A percentile compares a stretch with the other conserved stretches of the same genome.
phyloP scores from a whole-genome alignment of 768 basidiomycete species.

The Boletus subparvulus region DNA sequence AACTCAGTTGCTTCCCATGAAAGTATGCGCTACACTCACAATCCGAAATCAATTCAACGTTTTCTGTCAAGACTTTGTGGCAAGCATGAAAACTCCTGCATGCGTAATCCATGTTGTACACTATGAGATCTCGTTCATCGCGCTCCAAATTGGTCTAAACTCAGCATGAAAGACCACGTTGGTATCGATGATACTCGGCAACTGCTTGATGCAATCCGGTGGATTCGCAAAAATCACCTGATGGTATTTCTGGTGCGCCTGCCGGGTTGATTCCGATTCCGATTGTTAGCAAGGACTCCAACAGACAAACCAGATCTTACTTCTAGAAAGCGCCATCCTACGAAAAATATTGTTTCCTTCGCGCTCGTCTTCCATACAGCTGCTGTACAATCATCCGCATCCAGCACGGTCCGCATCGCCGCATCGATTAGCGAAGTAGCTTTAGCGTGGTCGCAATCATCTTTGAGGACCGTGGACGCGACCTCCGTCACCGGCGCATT shows the following conservation, averaged over 20 bases:
- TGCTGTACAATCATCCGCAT: background rate
- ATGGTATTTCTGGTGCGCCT: background rate
- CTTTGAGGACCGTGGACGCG: background rate
- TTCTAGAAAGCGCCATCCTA: background rate
- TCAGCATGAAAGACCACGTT: background rate
- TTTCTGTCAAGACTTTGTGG: background rate
- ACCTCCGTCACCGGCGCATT: background rate
- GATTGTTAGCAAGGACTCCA: background rate
- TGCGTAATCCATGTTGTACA: background rate
- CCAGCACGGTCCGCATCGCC: constrained; percentile 2
- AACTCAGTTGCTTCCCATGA: too few relatives aligned
- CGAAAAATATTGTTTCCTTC: background rate
- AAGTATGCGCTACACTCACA: too few relatives aligned
- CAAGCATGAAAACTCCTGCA: background rate
- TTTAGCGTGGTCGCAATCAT: background rate
- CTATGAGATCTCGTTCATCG: background rate
- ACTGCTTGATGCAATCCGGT: background rate
- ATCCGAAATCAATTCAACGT: too few relatives aligned
- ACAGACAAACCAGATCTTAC: background rate
- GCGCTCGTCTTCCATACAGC: background rate
- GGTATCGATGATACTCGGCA: background rate
- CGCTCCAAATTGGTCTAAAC: background rate
- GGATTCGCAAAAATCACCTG: background rate
- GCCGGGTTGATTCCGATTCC: background rate
- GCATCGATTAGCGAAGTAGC: background rate